Evolutionary conservation across 768 basidiomycete species (phyloP).

Genomic region (Suillus clintonianus): DNA sequence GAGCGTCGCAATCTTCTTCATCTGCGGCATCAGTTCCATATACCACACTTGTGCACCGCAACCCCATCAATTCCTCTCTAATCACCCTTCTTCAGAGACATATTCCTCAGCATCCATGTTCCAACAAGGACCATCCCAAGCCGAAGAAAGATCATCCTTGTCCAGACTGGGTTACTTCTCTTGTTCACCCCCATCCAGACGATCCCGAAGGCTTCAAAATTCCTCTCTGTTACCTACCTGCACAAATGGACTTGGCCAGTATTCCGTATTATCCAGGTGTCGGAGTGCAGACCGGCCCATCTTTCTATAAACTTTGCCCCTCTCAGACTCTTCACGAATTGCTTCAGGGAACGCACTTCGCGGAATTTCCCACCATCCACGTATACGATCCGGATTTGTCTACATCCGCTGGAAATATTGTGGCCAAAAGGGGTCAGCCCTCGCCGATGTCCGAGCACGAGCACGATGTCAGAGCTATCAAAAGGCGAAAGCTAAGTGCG

Average conservation of each 20-base stretch:
- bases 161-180: conserved; percentile 58
- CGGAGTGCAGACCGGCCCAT: background rate
- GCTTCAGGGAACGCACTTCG: conserved; percentile 65
- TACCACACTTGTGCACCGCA: conserved; percentile 65
- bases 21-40: conserved; percentile 41
- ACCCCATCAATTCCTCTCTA: conserved; percentile 49
- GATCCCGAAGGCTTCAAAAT: conserved; percentile 55
- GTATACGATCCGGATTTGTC: conserved; percentile 59
- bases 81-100: conserved; percentile 50
- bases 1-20: conserved; percentile 45
- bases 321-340: conserved; percentile 44
- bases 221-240: conserved; percentile 64
- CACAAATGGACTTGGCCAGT: conserved; percentile 33
- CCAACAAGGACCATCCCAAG: conserved; percentile 35
- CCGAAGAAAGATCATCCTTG: conserved; percentile 45
- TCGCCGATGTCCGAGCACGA: conserved; percentile 11
- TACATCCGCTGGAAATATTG: conserved; percentile 58
- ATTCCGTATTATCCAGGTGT: conserved; percentile 6
- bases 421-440: conserved; percentile 52
- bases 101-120: conserved; percentile 25
- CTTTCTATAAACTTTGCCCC: conserved; percentile 62
- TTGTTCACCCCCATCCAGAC: conserved; percentile 54
- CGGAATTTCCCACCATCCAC: conserved; percentile 85
- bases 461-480: conserved; percentile 37
- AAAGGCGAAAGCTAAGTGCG: conserved; percentile 57